These are phyloP conservation scores for Metarhizium guizhouense DNA, from an alignment of 2,329 filamentous ascomycete genomes.

Conservation along the genomic window DNA sequence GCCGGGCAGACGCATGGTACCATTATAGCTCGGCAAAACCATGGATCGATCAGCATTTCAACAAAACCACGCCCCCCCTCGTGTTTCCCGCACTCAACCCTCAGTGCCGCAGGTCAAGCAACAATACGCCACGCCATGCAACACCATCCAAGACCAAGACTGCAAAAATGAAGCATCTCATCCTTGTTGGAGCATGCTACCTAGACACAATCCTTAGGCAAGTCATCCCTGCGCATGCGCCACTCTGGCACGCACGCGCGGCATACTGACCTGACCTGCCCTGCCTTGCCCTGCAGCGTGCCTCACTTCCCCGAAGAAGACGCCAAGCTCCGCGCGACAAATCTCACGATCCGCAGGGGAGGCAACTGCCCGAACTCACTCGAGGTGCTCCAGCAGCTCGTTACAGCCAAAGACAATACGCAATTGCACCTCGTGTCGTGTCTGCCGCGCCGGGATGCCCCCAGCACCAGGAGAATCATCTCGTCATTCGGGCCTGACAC, in stretches of 20 bases:
- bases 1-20: background rate
- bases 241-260: background rate
- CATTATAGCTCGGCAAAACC: background rate
- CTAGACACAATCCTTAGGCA: slow-evolving; percentile 62
- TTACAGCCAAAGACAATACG: slow-evolving; percentile 20
- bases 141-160: too few species aligned
- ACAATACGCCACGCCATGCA: background rate
- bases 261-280: background rate
- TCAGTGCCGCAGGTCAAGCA: background rate
- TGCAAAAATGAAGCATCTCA: slow-evolving; percentile 41
- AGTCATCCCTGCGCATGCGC: slow-evolving; percentile 14
- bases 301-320: slow-evolving; percentile 62
- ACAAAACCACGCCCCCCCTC: background rate
- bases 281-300: slow-evolving; percentile 33
- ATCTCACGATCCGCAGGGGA: slow-evolving; percentile 50
- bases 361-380: slow-evolving; percentile 67
- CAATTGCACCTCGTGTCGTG: slow-evolving; percentile 37
- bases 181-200: slow-evolving; percentile 61
- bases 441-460: slow-evolving; percentile 44
- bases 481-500: slow-evolving; percentile 39
- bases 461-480: slow-evolving; percentile 41
- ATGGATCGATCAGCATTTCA: background rate
- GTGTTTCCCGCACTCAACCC: background rate
- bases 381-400: slow-evolving; percentile 59
- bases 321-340: slow-evolving; percentile 59